Conservation (phyloP, 2,329 filamentous ascomycete species). For the Calonectria pauciramosa region DNA sequence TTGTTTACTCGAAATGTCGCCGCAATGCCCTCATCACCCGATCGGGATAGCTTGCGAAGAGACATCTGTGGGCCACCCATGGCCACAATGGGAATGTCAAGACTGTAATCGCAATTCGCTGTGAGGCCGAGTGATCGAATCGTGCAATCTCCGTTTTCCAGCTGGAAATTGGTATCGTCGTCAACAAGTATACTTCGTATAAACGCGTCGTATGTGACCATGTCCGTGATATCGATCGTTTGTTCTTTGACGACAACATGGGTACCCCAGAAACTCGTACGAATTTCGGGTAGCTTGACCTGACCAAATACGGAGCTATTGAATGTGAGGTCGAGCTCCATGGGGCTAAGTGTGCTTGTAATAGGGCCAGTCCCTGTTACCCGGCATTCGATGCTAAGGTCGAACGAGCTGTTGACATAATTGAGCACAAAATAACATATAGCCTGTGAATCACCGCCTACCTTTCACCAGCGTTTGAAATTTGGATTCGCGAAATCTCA, state of each 20-base stretch:
- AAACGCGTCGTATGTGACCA: conserved; percentile 46
- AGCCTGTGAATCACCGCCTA: conserved; percentile 31
- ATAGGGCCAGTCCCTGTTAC: conserved; percentile 49
- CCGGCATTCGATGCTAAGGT: conserved; percentile 47
- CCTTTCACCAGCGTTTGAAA: conserved; percentile 48
- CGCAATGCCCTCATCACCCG: conserved; percentile 30
- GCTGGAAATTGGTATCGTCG: conserved; percentile 44
- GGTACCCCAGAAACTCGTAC: conserved; percentile 46
- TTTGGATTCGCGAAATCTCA: conserved; percentile 47
- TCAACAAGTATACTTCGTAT: conserved; percentile 48
- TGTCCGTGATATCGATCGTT: conserved; percentile 46
- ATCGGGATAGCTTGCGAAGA: conserved; percentile 40
- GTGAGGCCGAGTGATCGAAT: conserved; percentile 43
- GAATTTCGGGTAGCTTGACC: conserved; percentile 47
- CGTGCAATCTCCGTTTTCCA: conserved; percentile 48
- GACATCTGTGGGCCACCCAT: conserved; percentile 44
- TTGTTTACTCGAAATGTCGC: conserved; percentile 45
- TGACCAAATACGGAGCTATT: conserved; percentile 47
- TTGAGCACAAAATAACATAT: background rate
- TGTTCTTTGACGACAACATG: conserved; percentile 46
- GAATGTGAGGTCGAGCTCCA: conserved; percentile 48
- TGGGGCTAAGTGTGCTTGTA: conserved; percentile 47
- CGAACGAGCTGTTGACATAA: conserved; percentile 45
- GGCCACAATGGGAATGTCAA: conserved; percentile 46
- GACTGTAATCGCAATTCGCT: conserved; percentile 42